Base-by-base conservation (phyloP, 768 basidiomycete genomes). In the Kwoniella bestiolae region DNA sequence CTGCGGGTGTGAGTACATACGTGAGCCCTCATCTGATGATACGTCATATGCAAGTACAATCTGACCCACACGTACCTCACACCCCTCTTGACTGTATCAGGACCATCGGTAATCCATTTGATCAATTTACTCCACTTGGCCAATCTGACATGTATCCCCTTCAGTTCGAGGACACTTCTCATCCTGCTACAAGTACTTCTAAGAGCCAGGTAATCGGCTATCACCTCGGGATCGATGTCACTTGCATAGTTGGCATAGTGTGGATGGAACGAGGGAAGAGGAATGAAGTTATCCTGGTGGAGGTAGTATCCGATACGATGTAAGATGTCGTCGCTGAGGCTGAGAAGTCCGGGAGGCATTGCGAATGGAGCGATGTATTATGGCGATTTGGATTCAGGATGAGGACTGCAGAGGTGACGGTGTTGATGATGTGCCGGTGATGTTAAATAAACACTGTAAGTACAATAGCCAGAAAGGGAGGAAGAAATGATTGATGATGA, bases 231-330 rank as follows among this genome's bases (percentile, higher is more conserved):
- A 23, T 34, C 38, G 5, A 41, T 23, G 18, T 56, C 55, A 12
- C 5, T 16, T 23, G 9, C 26, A 8, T 23, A 34, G 41, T 58
- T 29, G 11, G 18, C n/a, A 29, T 23, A 28, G 46, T 60, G 46
- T n/a, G 45, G 59, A 16, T 51, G 14, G n/a, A 60, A 60, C 8
- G 46, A 50, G 5, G 59, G 59, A 1, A 60, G 21, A 34, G 59
- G 46, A 16, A 60, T 32, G 16, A 50, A 26, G 28, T 11, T 12
- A 18, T 51, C 59, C 2, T 18, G 16, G 11, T 32, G 45, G 21
- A 35, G 5, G 23, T 32, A 50, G 25, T 49, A n/a, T 21, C 46
- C 59, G 25, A 47, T 60, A 16, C 26, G 11, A 8, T 21, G 16
- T n/a, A 60, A 14, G 18, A 34, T 47, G 18, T 60, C 59, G 25